A percentile compares a stretch with the other conserved stretches of the same genome.
These are phyloP conservation scores for Mycena sp. DNA, from an alignment of 1,284 basidiomycete species.

Conservation along the genomic window DNA sequence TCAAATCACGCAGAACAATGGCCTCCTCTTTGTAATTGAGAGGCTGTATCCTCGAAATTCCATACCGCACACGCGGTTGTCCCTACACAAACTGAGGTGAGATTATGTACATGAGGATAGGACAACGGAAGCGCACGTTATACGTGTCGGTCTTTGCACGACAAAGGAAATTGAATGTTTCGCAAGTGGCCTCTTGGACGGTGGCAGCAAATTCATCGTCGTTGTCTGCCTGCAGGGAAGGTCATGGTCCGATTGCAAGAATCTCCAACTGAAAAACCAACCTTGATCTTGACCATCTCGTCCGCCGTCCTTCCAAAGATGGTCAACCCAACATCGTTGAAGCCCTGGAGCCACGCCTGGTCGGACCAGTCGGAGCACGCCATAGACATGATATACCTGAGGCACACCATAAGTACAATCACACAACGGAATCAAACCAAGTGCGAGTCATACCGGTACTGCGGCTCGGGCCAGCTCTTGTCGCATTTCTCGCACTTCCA, in stretches of 20 bases:
- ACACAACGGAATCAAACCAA: background rate
- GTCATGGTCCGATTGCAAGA: constrained; percentile 6
- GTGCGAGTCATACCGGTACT: constrained; percentile 74
- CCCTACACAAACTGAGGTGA: constrained; percentile 58
- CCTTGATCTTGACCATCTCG: constrained; percentile 80
- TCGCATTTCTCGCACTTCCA: constrained; percentile 98
- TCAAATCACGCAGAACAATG: constrained; percentile 63
- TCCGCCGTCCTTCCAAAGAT: constrained; percentile 87
- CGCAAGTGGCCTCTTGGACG: constrained; percentile 74
- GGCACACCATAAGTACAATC: background rate
- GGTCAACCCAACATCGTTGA: constrained; percentile 90
- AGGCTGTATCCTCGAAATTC: constrained; percentile 73
- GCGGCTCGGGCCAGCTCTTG: constrained; percentile 74
- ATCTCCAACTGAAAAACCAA: constrained; percentile 39
- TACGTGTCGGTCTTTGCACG: constrained; percentile 90
- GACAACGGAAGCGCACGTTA: constrained; percentile 70
- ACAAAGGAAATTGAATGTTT: constrained; percentile 86
- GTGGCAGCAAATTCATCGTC: constrained; percentile 70
- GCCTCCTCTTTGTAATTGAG: constrained; percentile 82
- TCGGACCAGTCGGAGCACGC: constrained; percentile 91
- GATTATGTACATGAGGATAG: background rate
- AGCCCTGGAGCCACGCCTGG: constrained; percentile 94
- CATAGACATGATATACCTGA: constrained; percentile 90
- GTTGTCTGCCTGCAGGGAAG: constrained; percentile 64
- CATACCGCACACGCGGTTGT: constrained; percentile 82